Conservation (phyloP, 768 basidiomycete genomes). For the Trametes maxima region DNA sequence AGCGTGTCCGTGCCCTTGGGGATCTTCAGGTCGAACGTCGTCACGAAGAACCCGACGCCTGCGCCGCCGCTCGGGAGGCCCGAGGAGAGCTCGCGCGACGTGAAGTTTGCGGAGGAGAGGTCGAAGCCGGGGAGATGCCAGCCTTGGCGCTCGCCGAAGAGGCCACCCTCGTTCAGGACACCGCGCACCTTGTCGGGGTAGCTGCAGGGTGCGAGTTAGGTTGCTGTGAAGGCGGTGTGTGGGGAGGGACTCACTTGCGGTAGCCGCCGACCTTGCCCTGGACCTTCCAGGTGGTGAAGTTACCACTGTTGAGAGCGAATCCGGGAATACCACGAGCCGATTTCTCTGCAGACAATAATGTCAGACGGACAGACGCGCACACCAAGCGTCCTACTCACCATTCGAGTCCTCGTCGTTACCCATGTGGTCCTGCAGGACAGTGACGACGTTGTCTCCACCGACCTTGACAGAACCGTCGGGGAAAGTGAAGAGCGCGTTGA, state of each 20-base stretch:
- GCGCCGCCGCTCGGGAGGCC: constrained; percentile 61
- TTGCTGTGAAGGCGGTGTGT: background rate
- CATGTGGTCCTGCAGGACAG: constrained; percentile 56
- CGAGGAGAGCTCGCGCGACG: constrained; percentile 50
- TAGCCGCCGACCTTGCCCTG: constrained; percentile 51
- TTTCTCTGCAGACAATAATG: constrained; percentile 48
- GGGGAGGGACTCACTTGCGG: constrained; percentile 31
- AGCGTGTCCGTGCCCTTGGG: constrained; percentile 63
- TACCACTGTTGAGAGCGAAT: constrained; percentile 65
- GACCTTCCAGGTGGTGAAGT: constrained; percentile 45
- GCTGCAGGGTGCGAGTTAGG: constrained; percentile 40
- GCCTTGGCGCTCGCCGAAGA: constrained; percentile 46
- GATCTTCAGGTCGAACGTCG: constrained; percentile 67
- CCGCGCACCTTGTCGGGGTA: constrained; percentile 67
- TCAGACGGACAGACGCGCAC: no score
- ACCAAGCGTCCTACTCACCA: background rate
- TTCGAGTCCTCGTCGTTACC: constrained; percentile 54
- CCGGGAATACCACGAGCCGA: constrained; percentile 80
- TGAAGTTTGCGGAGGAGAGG: constrained; percentile 54
- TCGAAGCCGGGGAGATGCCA: constrained; percentile 63
- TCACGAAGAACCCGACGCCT: constrained; percentile 83
- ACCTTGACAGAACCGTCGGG: constrained; percentile 53
- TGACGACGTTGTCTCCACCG: constrained; percentile 72
- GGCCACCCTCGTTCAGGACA: constrained; percentile 49
- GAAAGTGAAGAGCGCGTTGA: constrained; percentile 67